Evolutionary conservation across 768 basidiomycete genomes (phyloP).

Genomic region (Lactarius pseudohatsudake): DNA sequence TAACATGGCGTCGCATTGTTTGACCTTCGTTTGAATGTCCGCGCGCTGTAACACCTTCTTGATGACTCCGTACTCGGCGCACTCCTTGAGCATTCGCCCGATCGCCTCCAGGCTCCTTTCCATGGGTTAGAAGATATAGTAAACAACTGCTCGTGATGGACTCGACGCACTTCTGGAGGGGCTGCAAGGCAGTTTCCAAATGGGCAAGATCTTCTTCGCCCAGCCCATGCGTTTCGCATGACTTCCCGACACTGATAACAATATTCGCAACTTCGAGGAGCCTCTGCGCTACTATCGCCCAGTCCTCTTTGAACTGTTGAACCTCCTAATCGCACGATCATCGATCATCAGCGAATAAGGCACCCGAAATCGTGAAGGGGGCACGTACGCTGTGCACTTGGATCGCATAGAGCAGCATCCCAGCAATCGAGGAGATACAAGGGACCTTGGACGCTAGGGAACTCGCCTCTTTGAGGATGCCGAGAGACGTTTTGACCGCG

Average conservation of each 20-base stretch:
- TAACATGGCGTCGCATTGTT: not conserved
- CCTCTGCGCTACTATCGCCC: slow-evolving; percentile 5
- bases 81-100: not conserved
- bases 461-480: not conserved
- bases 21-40: slow-evolving; percentile 2
- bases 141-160: not conserved
- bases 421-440: not conserved
- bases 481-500: not conserved
- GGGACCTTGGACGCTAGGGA: not conserved
- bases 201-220: not conserved
- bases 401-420: not conserved
- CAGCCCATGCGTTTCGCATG: not conserved
- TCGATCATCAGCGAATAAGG: not conserved
- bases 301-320: not conserved
- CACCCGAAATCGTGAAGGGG: not conserved
- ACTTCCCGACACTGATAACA: not conserved
- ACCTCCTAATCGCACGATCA: slow-evolving; percentile 5
- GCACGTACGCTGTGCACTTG: not conserved
- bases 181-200: not conserved
- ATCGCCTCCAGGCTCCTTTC: not conserved
- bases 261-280: not conserved
- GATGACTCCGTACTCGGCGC: not conserved
- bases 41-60: not conserved
- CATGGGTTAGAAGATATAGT: not conserved
- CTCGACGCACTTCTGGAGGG: not conserved